Evolutionary conservation across 2,329 filamentous ascomycete species (phyloP), one percentile per base, ranked within the genome.

Genomic region (Monilinia fructigena): DNA sequence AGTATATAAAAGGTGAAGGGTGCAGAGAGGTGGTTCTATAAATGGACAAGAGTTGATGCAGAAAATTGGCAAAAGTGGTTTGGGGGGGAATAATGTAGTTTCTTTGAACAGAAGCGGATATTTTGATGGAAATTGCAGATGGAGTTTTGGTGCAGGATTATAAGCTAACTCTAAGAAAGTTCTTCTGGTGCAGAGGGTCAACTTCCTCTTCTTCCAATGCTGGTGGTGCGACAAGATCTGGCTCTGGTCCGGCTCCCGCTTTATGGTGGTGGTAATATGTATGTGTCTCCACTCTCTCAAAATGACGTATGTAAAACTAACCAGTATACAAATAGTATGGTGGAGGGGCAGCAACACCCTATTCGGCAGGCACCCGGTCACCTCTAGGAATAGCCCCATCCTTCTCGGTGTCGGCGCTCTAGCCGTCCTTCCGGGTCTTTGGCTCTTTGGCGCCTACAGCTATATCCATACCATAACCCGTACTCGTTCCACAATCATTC

Each of bases 331-430:
- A 50, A 50, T 11, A 60, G 58, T 93, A 92, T 74, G 83, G 84
- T 48, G 89, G 89, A 59, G 91, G 91, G 59, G 83, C 86, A 0
- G 68, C 79, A 3, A 74, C 75, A 0, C 89, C 91, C 2, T 94
- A 90, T 77, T 68, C 72, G 2, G 70, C 89, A 2, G 89, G 88
- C 8, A n/a, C 50, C 0, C 67, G 66, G 16, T 81, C 81, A 1
- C 82, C 81, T 0, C 76, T 80, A 4, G 82, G 83, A 4, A 82
- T 89, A 48, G 76, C 86, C 38, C 80, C 0, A 81, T 86, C 20
- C 76, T 86, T 58, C 76, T 86, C 28, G 77, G 89, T 3, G 74
- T 82, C 4, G 81, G 80, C 4, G 77, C 79, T 1, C 73, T 89
- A 12, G 52, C 68, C 11, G 38, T 72, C 35, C 72, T 70, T n/a